Evolutionary conservation across 495 filamentous ascomycete genomes (phyloP), one percentile per base, ranked within the genome.

Genomic region (Poronia punctata): DNA sequence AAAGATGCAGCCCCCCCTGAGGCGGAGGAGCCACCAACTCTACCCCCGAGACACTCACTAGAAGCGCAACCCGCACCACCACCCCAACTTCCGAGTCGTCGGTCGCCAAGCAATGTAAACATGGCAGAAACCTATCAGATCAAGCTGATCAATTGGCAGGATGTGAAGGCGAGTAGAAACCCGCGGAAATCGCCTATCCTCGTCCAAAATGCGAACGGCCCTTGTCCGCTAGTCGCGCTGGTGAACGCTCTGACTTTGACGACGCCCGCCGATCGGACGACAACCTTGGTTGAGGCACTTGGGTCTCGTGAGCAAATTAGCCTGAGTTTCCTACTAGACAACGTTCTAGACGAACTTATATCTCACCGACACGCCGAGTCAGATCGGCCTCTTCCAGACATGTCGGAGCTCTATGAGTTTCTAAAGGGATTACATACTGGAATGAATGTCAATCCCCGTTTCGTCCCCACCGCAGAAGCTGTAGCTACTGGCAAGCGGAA

Each of bases 371-470:
- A 60, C 40, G 70, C 54, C 18, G 52, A 62, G 21, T 38, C 66
- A 21, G 59, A 69, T 17, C 59, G 54, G 5, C 46, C 50, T 11
- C 68, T 96, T 28, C 88, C 90, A 1, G 92, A 98, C 52, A 82
- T 98, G 37, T 70, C 79, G 27, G 88, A 93, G 29, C 70, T 98
- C 1, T 90, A 93, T 55, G 65, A 72, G 12, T 97, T 98, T 56
- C 71, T 98, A 7, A 75, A 89, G 19, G 86, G 85, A 30, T 69
- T 98, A 3, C 88, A 96, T 56, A 96, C 89, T 1, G 92, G 92
- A 25, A 94, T 98, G 89, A 97, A 97, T 53, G 92, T 96, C 31
- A 97, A 98, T 52, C 92, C 92, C 25, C 81, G 84, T 12, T 86
- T 94, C 40, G 72, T 87, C n/a, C 64, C 66, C 4, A 50, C 57